Evolutionary conservation across 495 filamentous ascomycete species (phyloP), one percentile per base, ranked within the genome.

Genomic region (Astrocystis sublimbata): DNA sequence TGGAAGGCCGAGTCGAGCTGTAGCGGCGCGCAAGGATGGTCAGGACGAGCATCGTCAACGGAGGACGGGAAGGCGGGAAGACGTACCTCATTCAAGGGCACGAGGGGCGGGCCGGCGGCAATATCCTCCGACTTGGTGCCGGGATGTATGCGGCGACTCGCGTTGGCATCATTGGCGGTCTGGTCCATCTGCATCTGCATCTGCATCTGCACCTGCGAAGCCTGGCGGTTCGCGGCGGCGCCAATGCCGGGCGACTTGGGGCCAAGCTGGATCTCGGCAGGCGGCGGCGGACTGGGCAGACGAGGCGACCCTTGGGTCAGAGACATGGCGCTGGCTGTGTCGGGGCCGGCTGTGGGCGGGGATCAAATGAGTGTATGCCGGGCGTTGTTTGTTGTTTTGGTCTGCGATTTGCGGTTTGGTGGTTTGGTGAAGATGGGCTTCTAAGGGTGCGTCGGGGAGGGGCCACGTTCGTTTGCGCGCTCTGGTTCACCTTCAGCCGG

Each of bases 1-100:
- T 96, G 94, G 71, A 98, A 98, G 57, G 94, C 89, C 9, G 92
- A 96, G 71, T 98, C 92, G 71, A 98, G 88, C 86, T 93, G 70
- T 43, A n/a, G 6, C 33, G 21, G 24, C 8, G 30, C 46, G 42
- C n/a, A 21, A 19, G 13, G 41, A n/a, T 12, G 26, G 24, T 62
- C 36, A 62, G 60, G 33, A 58, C 4, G 30, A 46, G 55, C 19
- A 64, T 40, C 12, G 58, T 35, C 55, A 12, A 36, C 19, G 10
- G 50, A 19, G 13, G 23, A 13, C 36, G 31, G 42, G 36, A 41
- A 15, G 15, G 30, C 26, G 35, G 40, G 4, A 28, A n/a, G n/a
- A 70, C 82, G 65, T 70, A 96, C 92, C 80, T 97, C 91, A 42
- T 83, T 81, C 53, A 98, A 79, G 19, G 92, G 89, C 42, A 97